Evolutionary conservation across 2,329 filamentous ascomycete genomes (phyloP), one percentile per base, ranked within the genome.

Genomic region (Epicoccum nigrum): DNA sequence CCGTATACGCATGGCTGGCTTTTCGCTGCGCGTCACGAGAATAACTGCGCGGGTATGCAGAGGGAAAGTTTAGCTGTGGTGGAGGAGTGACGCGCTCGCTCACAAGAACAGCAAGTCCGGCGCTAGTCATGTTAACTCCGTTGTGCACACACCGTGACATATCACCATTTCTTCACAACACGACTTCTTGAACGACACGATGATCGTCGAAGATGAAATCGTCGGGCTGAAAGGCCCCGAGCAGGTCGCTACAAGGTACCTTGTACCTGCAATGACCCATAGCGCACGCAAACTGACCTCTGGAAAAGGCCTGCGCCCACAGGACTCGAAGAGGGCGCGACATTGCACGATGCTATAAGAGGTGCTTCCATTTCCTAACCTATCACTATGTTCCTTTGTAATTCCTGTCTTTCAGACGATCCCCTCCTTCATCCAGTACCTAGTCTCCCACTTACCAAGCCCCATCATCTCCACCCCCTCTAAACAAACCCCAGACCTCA

Each of bases 401-500:
- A n/a, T n/a, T n/a, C n/a, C n/a, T n/a, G n/a, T n/a, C n/a, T 37
- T 12, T 15, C 9, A 23, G 7, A 4, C 17, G 8, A 2, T 17
- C 7, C 15, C 2, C 17, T 20, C 5, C 7, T 11, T 16, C 17
- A 13, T 38, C n/a, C n/a, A n/a, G n/a, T n/a, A n/a, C n/a, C n/a
- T n/a, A n/a, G n/a, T n/a, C n/a, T n/a, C n/a, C n/a, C n/a, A n/a
- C n/a, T n/a, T n/a, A n/a, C n/a, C n/a, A n/a, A n/a, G n/a, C n/a
- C n/a, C 16, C 11, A 16, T 34, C 32, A 19, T 12, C 15, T 11
- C 21, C 19, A 19, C 16, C 6, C 34, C 33, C 42, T 51, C 43
- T 47, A 30, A 51, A 17, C 28, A 7, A 12, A n/a, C 5, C 20
- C 21, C 16, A 72, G 69, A 70, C 12, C 80, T 92, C 17, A 82